phyloP scores from a whole-genome alignment of 1,139 yeast species.

The Debaryomycetaceae sp. region DNA sequence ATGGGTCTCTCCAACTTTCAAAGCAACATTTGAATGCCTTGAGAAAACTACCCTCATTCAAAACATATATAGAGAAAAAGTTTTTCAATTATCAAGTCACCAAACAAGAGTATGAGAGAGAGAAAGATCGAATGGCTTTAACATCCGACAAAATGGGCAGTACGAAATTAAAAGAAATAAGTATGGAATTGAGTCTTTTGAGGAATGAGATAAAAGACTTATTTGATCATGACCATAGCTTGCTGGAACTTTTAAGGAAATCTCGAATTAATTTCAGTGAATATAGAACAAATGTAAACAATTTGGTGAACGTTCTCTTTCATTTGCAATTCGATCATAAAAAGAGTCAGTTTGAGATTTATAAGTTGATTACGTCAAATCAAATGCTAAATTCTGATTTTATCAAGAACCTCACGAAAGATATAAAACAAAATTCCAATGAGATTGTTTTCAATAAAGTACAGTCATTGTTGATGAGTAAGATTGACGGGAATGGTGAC shows the following conservation, averaged over 20 bases:
- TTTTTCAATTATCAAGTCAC: constrained; percentile 6
- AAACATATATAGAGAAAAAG: constrained; percentile 27
- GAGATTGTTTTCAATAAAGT: neutral
- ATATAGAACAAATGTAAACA: constrained; percentile 22
- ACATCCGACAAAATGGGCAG: neutral
- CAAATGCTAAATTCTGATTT: constrained; percentile 16
- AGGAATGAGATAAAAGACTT: constrained; percentile 13
- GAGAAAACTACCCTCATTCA: constrained; percentile 37
- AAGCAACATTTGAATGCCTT: constrained; percentile 18
- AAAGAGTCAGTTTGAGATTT: constrained; percentile 27
- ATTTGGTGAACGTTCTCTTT: constrained; percentile 21
- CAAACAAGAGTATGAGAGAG: constrained; percentile 1
- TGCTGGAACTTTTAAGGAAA: constrained; percentile 15
- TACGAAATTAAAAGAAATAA: neutral
- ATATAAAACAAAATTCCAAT: neutral
- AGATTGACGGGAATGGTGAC: neutral
- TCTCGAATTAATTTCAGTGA: constrained; percentile 16
- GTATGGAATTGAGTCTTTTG: neutral
- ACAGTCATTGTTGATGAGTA: neutral
- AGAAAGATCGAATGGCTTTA: neutral
- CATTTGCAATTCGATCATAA: constrained; percentile 9
- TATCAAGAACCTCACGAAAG: constrained; percentile 9
- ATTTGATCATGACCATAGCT: constrained; percentile 16
- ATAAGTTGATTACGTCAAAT: constrained; percentile 25
- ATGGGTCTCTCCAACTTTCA: constrained; percentile 5